A percentile compares a stretch with the other conserved stretches of the same genome.
phyloP scores from a whole-genome alignment of 192 early-diverging fungal species.

The Lobosporangium transversale region DNA sequence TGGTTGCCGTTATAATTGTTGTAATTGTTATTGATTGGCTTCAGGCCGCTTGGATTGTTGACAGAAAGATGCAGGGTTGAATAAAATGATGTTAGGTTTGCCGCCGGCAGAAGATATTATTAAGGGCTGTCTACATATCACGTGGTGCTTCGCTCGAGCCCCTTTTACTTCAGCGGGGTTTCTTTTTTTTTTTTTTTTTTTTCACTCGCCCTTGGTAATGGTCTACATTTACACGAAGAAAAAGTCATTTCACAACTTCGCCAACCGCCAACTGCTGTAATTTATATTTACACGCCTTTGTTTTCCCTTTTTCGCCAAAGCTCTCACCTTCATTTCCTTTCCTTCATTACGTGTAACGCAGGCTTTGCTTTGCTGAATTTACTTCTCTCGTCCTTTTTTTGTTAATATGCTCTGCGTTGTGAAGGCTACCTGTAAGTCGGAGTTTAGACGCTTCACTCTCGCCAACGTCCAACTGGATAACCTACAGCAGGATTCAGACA shows the following conservation, averaged over 20 bases:
- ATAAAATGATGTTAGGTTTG: too few relatives aligned
- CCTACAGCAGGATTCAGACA: slow-evolving; percentile 13
- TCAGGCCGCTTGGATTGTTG: too few relatives aligned
- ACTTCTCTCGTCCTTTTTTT: background rate
- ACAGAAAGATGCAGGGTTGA: too few relatives aligned
- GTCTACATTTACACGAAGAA: too few relatives aligned
- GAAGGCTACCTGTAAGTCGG: slow-evolving; percentile 28
- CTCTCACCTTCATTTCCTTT: background rate
- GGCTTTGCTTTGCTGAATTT: background rate
- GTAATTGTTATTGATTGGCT: too few relatives aligned
- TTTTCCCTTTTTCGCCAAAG: background rate
- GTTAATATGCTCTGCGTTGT: slow-evolving; percentile 36
- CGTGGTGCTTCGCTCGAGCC: too few relatives aligned
- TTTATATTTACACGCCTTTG: too few relatives aligned
- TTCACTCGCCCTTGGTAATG: background rate
- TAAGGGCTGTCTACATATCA: too few relatives aligned
- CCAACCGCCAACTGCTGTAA: too few relatives aligned
- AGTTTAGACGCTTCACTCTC: slow-evolving; percentile 46
- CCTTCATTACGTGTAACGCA: background rate
- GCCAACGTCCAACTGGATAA: slow-evolving; percentile 27
- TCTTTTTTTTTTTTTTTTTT: slow-evolving; percentile 5
- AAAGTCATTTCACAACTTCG: background rate
- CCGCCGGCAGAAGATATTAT: too few relatives aligned
- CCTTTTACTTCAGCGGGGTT: too few relatives aligned
- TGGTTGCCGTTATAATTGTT: too few relatives aligned